phyloP scores from a whole-genome alignment of 257 asterid genomes.

The Leptodermis oblonga region DNA sequence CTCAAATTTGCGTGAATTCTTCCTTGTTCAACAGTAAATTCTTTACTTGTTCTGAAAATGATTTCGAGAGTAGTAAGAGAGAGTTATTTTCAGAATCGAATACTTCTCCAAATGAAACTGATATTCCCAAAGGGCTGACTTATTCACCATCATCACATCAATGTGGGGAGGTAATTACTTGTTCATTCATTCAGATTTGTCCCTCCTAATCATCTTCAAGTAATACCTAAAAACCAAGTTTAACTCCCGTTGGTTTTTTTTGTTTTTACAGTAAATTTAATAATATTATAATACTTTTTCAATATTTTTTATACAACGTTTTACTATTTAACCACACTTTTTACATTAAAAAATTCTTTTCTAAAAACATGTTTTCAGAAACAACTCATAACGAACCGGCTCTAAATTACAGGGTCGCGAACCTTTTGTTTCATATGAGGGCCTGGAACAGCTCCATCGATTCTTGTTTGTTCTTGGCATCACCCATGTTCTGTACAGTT shows the following conservation, averaged over 20 bases:
- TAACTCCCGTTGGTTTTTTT: too few relatives aligned
- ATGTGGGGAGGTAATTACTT: slow-evolving; percentile 61
- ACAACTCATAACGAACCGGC: too few relatives aligned
- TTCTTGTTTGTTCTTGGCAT: slow-evolving; percentile 87
- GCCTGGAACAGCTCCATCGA: slow-evolving; percentile 81
- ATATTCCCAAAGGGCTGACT: slow-evolving; percentile 32
- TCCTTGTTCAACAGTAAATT: slow-evolving; percentile 76
- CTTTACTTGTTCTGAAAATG: slow-evolving; percentile 64
- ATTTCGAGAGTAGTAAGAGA: slow-evolving; percentile 36
- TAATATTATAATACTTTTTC: too few relatives aligned
- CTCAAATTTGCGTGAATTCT: slow-evolving; percentile 72
- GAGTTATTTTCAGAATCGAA: slow-evolving; percentile 24
- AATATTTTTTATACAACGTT: too few relatives aligned
- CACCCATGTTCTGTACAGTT: slow-evolving; percentile 75
- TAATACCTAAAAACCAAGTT: not conserved
- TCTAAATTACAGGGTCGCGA: slow-evolving; percentile 68
- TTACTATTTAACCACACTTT: too few relatives aligned
- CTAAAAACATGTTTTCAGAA: too few relatives aligned
- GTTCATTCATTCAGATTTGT: not conserved
- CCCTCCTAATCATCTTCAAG: not conserved
- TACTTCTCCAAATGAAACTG: slow-evolving; percentile 34
- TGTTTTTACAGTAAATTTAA: too few relatives aligned
- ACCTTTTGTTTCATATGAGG: slow-evolving; percentile 86
- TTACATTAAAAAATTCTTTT: too few relatives aligned
- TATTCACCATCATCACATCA: slow-evolving; percentile 38